phyloP scores from a whole-genome alignment of 2,329 filamentous ascomycete genomes.

The Achaetomium macrosporum region DNA sequence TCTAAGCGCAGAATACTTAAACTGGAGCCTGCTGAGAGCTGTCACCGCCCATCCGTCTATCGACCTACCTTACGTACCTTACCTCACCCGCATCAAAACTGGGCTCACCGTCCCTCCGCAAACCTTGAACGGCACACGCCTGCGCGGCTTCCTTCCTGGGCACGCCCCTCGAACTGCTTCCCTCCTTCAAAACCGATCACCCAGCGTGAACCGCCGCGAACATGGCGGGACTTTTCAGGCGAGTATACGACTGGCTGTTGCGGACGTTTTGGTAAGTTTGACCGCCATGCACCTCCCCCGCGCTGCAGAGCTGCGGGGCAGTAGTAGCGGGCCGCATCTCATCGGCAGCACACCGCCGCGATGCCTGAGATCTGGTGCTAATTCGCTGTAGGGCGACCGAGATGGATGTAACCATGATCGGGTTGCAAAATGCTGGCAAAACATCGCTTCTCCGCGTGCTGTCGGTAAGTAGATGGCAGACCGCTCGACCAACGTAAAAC shows the following conservation, averaged over 20 bases:
- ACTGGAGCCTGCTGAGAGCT: conserved; percentile 27
- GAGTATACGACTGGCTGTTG: conserved; percentile 97
- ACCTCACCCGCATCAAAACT: background rate
- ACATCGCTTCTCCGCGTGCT: conserved; percentile 90
- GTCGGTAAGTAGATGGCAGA: conserved; percentile 62
- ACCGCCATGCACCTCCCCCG: conserved; percentile 17
- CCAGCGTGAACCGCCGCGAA: conserved; percentile 22
- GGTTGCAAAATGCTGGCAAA: conserved; percentile 96
- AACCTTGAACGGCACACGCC: background rate
- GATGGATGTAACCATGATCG: conserved; percentile 99
- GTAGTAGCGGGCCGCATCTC: conserved; percentile 22
- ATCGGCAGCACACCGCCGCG: conserved; percentile 14
- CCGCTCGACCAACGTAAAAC: background rate
- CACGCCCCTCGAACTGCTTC: background rate
- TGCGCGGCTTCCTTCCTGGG: conserved; percentile 4
- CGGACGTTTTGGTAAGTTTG: conserved; percentile 85
- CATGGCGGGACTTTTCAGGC: conserved; percentile 90
- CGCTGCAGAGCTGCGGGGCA: conserved; percentile 25
- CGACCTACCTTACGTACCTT: too few relatives aligned
- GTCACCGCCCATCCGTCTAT: conserved; percentile 13
- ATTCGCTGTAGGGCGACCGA: conserved; percentile 73
- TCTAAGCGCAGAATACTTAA: conserved; percentile 37
- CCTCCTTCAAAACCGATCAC: background rate
- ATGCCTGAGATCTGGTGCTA: conserved; percentile 9
- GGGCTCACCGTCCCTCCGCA: background rate